Conservation (phyloP, 2,329 filamentous ascomycete genomes). For the Plectosphaerella plurivora region DNA sequence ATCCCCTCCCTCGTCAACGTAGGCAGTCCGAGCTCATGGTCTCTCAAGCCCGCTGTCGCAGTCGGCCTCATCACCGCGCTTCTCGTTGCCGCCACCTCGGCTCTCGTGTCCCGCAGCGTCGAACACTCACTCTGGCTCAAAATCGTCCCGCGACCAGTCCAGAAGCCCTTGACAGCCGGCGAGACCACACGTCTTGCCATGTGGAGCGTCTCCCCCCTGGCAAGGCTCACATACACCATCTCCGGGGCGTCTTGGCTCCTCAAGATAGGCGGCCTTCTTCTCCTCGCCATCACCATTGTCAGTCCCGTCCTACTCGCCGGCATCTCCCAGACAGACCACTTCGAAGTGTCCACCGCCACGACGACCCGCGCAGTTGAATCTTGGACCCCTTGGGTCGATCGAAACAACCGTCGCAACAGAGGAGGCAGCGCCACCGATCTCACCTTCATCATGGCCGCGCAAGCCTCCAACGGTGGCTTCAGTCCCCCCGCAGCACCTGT, state of each 20-base stretch:
- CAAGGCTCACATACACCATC: slow-evolving; percentile 6
- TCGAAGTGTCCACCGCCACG: no score
- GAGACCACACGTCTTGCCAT: slow-evolving; percentile 8
- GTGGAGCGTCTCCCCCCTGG: slow-evolving; percentile 8
- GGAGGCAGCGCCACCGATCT: no score
- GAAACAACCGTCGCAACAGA: no score
- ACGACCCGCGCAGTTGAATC: no score
- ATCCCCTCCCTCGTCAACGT: slow-evolving; percentile 7
- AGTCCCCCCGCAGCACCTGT: no score
- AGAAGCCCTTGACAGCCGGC: slow-evolving; percentile 2
- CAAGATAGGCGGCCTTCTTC: slow-evolving; percentile 3
- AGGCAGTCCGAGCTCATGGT: background rate
- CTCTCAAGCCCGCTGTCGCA: slow-evolving; percentile 6
- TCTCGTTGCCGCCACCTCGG: slow-evolving; percentile 5
- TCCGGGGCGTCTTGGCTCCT: slow-evolving; percentile 7
- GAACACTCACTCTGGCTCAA: slow-evolving; percentile 12
- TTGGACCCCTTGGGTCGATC: no score
- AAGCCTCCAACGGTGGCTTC: no score
- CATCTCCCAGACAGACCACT: slow-evolving; percentile 2
- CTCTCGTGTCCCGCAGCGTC: slow-evolving; percentile 8
- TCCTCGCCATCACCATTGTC: slow-evolving; percentile 7
- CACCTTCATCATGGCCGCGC: no score
- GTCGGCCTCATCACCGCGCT: slow-evolving; percentile 9
- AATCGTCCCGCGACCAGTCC: background rate
- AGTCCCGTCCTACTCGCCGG: slow-evolving; percentile 10